Evolutionary conservation across 2,329 filamentous ascomycete species (phyloP).

Genomic region (Colletotrichum sp.): DNA sequence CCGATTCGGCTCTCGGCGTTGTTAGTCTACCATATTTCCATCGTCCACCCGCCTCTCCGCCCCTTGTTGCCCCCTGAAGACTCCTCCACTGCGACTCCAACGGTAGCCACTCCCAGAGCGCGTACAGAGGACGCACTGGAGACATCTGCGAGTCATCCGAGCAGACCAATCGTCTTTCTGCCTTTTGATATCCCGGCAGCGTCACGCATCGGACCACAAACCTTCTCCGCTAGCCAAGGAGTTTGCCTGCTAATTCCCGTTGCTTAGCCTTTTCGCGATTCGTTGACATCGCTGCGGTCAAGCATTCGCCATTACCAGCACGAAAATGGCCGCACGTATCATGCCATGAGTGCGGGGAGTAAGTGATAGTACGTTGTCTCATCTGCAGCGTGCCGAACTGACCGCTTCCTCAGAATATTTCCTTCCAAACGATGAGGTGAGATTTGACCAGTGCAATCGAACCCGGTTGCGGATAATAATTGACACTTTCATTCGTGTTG

Average conservation of each 20-base stretch:
- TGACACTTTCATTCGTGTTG: no score
- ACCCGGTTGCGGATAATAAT: no score
- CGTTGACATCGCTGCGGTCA: constrained; percentile 23
- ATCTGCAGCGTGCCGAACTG: background rate
- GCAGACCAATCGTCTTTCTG: background rate
- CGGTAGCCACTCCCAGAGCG: background rate
- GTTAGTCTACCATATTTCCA: background rate
- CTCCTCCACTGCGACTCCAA: background rate
- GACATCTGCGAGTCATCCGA: background rate
- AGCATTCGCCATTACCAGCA: constrained; percentile 39
- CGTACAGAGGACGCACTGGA: background rate
- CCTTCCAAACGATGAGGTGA: constrained; percentile 28
- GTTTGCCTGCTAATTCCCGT: background rate
- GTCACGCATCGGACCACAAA: background rate
- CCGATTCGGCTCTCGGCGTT: constrained; percentile 4
- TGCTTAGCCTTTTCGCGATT: background rate
- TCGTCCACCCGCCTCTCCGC: background rate
- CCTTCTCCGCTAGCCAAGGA: background rate
- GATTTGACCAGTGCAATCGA: constrained; percentile 3
- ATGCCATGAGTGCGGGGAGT: constrained; percentile 27
- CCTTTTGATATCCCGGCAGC: background rate
- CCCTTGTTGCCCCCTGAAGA: background rate
- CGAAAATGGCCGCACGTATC: constrained; percentile 43
- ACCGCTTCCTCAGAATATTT: constrained; percentile 25
- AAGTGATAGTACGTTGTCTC: background rate